These are phyloP conservation scores for Tetrahymena malaccensis DNA, from an alignment of 73 alveolate genomes.

Conservation along the genomic window DNA sequence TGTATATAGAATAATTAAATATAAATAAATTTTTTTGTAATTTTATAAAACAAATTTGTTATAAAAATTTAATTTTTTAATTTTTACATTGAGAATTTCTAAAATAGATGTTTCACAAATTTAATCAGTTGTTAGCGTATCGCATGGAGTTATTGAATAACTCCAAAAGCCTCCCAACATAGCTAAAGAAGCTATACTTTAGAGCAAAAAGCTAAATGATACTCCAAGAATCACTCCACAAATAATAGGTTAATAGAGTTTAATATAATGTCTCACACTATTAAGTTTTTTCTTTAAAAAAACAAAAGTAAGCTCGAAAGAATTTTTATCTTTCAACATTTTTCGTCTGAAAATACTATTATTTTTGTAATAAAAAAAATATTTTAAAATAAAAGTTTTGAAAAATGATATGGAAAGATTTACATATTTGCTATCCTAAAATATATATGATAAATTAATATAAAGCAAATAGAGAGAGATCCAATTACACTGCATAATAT, in stretches of 20 bases:
- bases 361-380: neutral
- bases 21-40: no score
- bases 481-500: neutral
- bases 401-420: no score
- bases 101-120: neutral
- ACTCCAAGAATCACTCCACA: neutral
- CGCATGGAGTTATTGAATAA: neutral
- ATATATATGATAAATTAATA: neutral
- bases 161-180: neutral
- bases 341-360: neutral
- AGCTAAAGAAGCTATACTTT: neutral
- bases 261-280: neutral
- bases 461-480: neutral
- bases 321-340: neutral
- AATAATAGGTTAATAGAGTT: neutral
- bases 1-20: no score
- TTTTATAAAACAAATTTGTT: no score
- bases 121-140: neutral
- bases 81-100: neutral
- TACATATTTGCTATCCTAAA: neutral
- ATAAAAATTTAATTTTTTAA: no score
- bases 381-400: neutral
- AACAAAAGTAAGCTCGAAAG: neutral
- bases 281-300: neutral
- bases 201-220: neutral